A percentile compares a stretch with the other conserved stretches of the same genome.
phyloP scores from a whole-genome alignment of 495 filamentous ascomycete genomes.

The Paragyromitra xinjiangensis region DNA sequence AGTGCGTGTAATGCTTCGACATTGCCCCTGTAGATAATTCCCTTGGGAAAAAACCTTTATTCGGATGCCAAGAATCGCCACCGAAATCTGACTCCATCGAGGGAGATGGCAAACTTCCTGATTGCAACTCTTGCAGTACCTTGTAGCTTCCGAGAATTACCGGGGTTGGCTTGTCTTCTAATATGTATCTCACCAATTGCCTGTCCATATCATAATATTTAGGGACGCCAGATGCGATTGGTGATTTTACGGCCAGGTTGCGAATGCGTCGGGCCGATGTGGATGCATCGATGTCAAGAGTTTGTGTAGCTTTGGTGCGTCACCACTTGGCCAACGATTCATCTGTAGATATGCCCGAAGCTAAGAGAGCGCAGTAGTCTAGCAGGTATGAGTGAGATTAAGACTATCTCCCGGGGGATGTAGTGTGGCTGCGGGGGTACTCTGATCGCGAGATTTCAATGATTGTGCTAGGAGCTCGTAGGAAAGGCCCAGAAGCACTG shows the following conservation, averaged over 20 bases:
- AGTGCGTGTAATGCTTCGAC: not conserved
- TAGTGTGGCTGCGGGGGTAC: not conserved
- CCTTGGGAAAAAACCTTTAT: not conserved
- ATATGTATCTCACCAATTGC: not conserved
- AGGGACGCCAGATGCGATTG: not conserved
- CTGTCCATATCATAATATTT: not conserved
- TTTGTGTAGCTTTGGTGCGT: not conserved
- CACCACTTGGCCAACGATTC: not conserved
- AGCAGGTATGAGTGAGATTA: not conserved
- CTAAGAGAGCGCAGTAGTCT: not conserved
- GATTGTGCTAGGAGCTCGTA: not conserved
- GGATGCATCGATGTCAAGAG: not conserved
- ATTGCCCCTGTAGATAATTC: not conserved
- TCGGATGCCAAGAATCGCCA: not conserved
- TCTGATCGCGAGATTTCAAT: not conserved
- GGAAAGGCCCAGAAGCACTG: not conserved
- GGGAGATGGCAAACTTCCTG: not conserved
- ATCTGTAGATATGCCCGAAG: not conserved
- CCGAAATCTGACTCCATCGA: not conserved
- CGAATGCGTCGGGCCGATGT: not conserved
- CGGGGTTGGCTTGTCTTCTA: too few relatives aligned
- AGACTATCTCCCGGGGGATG: not conserved
- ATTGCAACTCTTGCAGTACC: not conserved
- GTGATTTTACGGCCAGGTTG: not conserved
- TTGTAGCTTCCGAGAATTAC: not conserved